Conservation (phyloP, 495 filamentous ascomycete genomes). For the Collariella sp. region DNA sequence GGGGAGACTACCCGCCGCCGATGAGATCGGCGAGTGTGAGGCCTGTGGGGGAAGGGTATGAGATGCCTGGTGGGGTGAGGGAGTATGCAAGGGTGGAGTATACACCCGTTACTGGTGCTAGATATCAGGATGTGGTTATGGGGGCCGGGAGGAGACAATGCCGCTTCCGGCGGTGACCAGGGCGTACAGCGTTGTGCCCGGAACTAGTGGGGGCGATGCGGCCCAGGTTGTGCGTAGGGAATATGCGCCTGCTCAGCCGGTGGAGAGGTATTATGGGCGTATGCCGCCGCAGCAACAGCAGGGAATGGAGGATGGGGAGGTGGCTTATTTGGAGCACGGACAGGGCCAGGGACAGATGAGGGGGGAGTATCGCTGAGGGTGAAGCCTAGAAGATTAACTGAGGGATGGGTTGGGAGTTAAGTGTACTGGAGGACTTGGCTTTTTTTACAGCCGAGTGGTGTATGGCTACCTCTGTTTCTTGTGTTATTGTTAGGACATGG, state of each 20-base stretch:
- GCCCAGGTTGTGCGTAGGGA: conserved; percentile 28
- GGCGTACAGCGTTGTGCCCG: conserved; percentile 39
- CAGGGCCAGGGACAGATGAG: conserved; percentile 13
- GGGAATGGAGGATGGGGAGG: conserved; percentile 31
- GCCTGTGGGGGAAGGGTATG: conserved; percentile 18
- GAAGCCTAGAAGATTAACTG: too few species aligned
- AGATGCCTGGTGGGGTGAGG: conserved; percentile 9
- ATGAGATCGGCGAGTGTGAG: conserved; percentile 23
- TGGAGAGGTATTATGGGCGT: conserved; percentile 25
- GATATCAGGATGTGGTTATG: conserved; percentile 28
- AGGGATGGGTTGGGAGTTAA: too few species aligned
- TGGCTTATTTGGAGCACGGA: conserved; percentile 39
- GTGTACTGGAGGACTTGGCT: too few species aligned
- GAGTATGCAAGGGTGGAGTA: conserved; percentile 35
- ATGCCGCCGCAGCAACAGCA: conserved; percentile 17
- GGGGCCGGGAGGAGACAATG: conserved; percentile 31
- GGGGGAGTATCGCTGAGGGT: conserved; percentile 28
- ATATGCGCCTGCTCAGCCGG: conserved; percentile 19
- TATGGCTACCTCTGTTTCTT: neutral
- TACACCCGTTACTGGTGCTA: conserved; percentile 16
- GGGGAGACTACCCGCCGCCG: conserved; percentile 21
- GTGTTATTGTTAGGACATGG: neutral
- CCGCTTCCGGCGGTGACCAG: conserved; percentile 22
- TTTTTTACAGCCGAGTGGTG: too few species aligned
- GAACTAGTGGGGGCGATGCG: too few species aligned